Base-by-base conservation (phyloP, 352 stramenopile genomes). In the Globisporangium radiosum region DNA sequence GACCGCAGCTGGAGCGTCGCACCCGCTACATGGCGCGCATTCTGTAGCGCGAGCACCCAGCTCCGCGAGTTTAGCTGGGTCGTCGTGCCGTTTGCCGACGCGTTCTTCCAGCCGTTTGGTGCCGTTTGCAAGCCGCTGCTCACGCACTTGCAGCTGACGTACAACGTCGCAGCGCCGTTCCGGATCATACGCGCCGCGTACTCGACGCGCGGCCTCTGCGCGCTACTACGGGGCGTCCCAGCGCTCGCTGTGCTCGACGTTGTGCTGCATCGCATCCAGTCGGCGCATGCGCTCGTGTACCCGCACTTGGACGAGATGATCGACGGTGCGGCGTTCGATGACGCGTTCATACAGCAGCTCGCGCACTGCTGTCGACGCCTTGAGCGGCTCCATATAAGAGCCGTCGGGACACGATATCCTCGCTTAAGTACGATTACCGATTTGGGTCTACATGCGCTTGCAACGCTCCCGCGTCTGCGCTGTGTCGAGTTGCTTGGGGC, bases 11-110 rank as follows among this genome's bases (percentile, higher is more conserved):
- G 75, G 45, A 66, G 66, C 58, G 59, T 74, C 13, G 59, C 66
- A 13, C 47, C 65, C 9, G 60, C 70, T 25, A 60, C 78, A 3
- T 87, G 76, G 76, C 70, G 64, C 6, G 45, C 38, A 2, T 89
- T 87, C 52, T 85, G 76, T 44, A 53, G 59, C 8, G 63, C 59
- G 4, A 86, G 79, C 37, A 54, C 62, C 15, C 43, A 55, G 0
- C 53, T 89, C 50, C 66, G 75, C 8, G 79, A 87, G 60, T 83
- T 89, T 61, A 84, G 79, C 54, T 89, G 79, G 79, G 70, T 81
- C n/a, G 64, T 87, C 14, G 65, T 89, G 45, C 79, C 79, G 0
- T 89, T 86, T 52, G 73, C 76, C 1, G 76, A 89, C 59, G 72
- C 76, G 55, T 89, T 87, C 62, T 89, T 89, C 54, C 57, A 75